phyloP scores from a whole-genome alignment of 2,329 filamentous ascomycete species.

The Coniochaeta pulveracea region DNA sequence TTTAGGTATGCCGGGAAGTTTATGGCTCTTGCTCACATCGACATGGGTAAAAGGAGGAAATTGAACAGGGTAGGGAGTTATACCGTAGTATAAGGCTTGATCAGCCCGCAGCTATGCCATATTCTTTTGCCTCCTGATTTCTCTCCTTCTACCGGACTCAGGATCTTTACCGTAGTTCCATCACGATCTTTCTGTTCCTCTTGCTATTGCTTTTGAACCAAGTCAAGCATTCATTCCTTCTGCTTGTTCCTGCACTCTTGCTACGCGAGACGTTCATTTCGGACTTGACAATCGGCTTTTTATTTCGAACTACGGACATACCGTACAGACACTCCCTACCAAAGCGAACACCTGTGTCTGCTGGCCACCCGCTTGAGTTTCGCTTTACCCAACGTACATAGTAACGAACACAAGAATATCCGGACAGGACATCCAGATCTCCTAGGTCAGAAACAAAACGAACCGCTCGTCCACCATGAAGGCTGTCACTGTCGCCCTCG shows the following conservation, averaged over 20 bases:
- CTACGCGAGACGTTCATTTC: conserved; percentile 2
- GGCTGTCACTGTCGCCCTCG: conserved; percentile 27
- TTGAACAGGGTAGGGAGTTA: too few species aligned
- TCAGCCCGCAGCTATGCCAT: too few species aligned
- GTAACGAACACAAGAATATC: conserved; percentile 8
- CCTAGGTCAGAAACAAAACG: conserved; percentile 2
- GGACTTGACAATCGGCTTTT: background rate
- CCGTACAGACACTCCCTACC: conserved; percentile 16
- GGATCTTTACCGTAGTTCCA: conserved; percentile 1
- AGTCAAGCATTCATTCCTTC: conserved; percentile 3
- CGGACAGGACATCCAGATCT: conserved; percentile 1
- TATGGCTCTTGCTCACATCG: background rate
- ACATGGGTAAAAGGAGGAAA: too few species aligned
- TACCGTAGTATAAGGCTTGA: conserved; percentile 1
- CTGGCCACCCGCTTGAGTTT: conserved; percentile 17
- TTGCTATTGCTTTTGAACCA: too few species aligned
- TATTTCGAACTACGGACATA: conserved; percentile 4
- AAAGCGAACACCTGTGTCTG: conserved; percentile 18
- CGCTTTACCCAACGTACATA: conserved; percentile 13
- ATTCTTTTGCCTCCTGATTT: conserved; percentile 1
- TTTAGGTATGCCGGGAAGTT: too few species aligned
- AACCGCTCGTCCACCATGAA: conserved; percentile 26
- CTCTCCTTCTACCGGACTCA: conserved; percentile 2
- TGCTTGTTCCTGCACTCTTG: conserved; percentile 2
- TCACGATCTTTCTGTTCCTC: conserved; percentile 1